A percentile compares a stretch with the other conserved stretches of the same genome.
phyloP scores from a whole-genome alignment of 148 eudicot species.

The Silene uniflora region DNA sequence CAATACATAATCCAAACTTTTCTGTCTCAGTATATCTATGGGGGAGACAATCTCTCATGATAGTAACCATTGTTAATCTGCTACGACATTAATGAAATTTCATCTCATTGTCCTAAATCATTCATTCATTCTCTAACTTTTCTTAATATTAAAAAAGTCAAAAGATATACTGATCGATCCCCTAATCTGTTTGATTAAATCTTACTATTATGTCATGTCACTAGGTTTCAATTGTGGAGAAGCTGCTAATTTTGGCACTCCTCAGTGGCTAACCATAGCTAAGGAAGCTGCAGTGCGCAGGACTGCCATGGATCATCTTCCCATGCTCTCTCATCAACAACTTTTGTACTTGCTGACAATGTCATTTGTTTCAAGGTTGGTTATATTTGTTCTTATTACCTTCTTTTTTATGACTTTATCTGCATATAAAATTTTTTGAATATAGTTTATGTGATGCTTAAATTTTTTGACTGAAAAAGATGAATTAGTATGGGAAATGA shows the following conservation, averaged over 20 bases:
- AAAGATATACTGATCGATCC: not conserved
- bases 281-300: conserved; percentile 98
- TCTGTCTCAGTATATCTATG: not conserved
- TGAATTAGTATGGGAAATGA: not conserved
- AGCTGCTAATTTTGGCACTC: conserved; percentile 97
- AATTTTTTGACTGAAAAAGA: not conserved
- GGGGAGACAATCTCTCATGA: not conserved
- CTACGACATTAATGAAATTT: not conserved
- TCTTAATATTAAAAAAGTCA: not conserved
- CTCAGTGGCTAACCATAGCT: conserved; percentile 83
- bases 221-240: conserved; percentile 97
- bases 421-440: not conserved
- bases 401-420: not conserved
- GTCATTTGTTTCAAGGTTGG: conserved; percentile 91
- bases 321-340: conserved; percentile 99
- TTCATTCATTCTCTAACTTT: too few relatives aligned
- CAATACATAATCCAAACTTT: not conserved
- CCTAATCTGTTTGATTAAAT: conserved; percentile 4
- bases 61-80: not conserved
- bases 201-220: conserved; percentile 8
- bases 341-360: conserved; percentile 82
- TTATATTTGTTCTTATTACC: not conserved
- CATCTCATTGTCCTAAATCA: not conserved
- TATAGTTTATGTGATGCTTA: not conserved
- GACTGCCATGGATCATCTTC: conserved; percentile 94